Base-by-base conservation (phyloP, 306 rosid genomes). In the Psophocarpus tetragonolobus region DNA sequence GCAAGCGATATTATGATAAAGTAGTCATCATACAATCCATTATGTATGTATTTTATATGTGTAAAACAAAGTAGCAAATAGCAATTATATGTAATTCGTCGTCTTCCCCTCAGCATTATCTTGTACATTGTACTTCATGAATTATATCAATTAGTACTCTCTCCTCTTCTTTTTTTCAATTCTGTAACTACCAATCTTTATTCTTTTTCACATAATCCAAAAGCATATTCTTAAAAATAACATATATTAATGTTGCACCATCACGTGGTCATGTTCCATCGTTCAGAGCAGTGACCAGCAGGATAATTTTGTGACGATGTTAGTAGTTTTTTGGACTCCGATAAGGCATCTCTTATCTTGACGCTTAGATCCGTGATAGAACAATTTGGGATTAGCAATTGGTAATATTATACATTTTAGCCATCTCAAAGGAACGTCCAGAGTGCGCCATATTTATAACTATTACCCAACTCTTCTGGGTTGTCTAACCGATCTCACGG, bases 11-110 rank as follows among this genome's bases (percentile, higher is more conserved):
- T n/a, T n/a, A n/a, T n/a, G n/a, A n/a, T n/a, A n/a, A n/a, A n/a
- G n/a, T n/a, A n/a, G n/a, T n/a, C n/a, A n/a, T n/a, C n/a, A n/a
- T n/a, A n/a, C n/a, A n/a, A n/a, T 68, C 65, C 57, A 71, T 24
- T 27, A 27, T 14, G 50, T 8, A 17, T 41, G 27, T 6, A 17
- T 66, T 41, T 66, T 41, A 50, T 12, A 10, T 44, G 44, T 82
- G 68, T 38, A 45, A 57, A 26, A 73, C 63, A 11, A 69, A 36
- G 39, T 51, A n/a, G 69, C 75, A 62, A 32, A 71, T n/a, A n/a
- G n/a, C n/a, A n/a, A n/a, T n/a, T n/a, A n/a, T 57, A 48, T 30
- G 33, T 75, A 57, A 60, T 73, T 78, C 36, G 24, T 67, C 36
- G 10, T 29, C 38, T 53, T 24, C 44, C 77, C 39, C 47, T 7